A percentile compares a stretch with the other conserved stretches of the same genome.
Evolutionary conservation across 164 flowering plant genomes (phyloP).

Genomic region (grape (Vitis vinifera)): DNA sequence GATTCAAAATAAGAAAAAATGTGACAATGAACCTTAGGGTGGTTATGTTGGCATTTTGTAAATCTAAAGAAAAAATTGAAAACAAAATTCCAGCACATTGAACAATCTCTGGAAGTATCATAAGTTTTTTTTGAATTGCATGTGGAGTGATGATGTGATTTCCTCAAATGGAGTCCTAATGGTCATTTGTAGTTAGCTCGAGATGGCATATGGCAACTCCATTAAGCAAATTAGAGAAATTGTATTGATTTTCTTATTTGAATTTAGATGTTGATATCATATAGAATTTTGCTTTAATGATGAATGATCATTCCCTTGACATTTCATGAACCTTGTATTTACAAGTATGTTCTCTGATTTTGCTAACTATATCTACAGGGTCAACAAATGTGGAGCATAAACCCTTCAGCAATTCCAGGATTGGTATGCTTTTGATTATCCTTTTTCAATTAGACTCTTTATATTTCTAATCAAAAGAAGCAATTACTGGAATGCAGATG

Average conservation of each 20-base stretch:
- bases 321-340: neutral
- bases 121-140: neutral
- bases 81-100: too few relatives aligned
- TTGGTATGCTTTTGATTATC: slow-evolving; percentile 39
- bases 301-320: neutral
- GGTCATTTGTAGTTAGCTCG: neutral
- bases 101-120: neutral
- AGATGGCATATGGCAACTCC: neutral
- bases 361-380: slow-evolving; percentile 33
- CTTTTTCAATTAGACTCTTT: neutral
- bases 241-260: neutral
- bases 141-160: too few relatives aligned
- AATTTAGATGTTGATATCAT: neutral
- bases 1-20: too few relatives aligned
- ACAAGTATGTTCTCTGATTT: slow-evolving; percentile 7
- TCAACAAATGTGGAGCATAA: slow-evolving; percentile 23
- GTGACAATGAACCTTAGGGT: neutral
- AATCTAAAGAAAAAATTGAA: neutral
- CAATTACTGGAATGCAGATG: neutral
- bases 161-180: neutral
- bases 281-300: neutral
- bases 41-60: neutral
- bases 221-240: neutral
- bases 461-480: neutral
- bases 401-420: slow-evolving; percentile 50